Evolutionary conservation across 1,284 basidiomycete genomes (phyloP).

Genomic region (Pascua guehoae): DNA sequence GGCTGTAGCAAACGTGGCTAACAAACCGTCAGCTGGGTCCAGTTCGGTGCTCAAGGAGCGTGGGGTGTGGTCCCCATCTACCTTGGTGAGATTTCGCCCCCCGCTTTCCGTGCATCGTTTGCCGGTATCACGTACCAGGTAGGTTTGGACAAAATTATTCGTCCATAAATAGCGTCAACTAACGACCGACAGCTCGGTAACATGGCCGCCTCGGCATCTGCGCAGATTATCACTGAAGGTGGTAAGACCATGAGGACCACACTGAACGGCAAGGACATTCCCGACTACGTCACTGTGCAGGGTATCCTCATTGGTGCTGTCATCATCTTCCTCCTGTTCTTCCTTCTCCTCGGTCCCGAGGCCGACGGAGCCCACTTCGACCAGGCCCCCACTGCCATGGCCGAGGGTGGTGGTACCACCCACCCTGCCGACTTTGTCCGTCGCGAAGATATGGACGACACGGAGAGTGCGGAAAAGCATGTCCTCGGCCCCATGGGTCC

Average conservation of each 20-base stretch:
- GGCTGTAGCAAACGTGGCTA: too few relatives aligned
- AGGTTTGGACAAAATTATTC: background rate
- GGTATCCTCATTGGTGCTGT: slow-evolving; percentile 75
- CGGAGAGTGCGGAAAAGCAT: background rate
- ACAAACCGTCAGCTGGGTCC: slow-evolving; percentile 56
- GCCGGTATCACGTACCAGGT: slow-evolving; percentile 83
- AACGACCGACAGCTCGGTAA: slow-evolving; percentile 34
- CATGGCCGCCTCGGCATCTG: slow-evolving; percentile 81
- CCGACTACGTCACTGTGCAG: slow-evolving; percentile 80
- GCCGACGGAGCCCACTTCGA: slow-evolving; percentile 79
- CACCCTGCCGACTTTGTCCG: slow-evolving; percentile 40
- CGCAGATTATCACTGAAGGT: slow-evolving; percentile 83
- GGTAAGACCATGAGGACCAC: slow-evolving; percentile 50
- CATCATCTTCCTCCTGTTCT: slow-evolving; percentile 42
- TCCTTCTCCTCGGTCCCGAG: slow-evolving; percentile 52
- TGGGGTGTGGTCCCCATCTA: slow-evolving; percentile 53
- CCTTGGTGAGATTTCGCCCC: slow-evolving; percentile 72
- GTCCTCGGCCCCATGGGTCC: slow-evolving; percentile 1
- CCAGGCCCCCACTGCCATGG: slow-evolving; percentile 70
- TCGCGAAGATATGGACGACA: background rate
- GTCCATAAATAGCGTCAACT: background rate
- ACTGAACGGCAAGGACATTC: slow-evolving; percentile 21
- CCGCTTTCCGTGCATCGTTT: slow-evolving; percentile 90
- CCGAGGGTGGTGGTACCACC: slow-evolving; percentile 64
- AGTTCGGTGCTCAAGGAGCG: slow-evolving; percentile 76